These are phyloP conservation scores for Epichloe sylvatica DNA, from an alignment of 2,329 filamentous ascomycete species.

Conservation along the genomic window DNA sequence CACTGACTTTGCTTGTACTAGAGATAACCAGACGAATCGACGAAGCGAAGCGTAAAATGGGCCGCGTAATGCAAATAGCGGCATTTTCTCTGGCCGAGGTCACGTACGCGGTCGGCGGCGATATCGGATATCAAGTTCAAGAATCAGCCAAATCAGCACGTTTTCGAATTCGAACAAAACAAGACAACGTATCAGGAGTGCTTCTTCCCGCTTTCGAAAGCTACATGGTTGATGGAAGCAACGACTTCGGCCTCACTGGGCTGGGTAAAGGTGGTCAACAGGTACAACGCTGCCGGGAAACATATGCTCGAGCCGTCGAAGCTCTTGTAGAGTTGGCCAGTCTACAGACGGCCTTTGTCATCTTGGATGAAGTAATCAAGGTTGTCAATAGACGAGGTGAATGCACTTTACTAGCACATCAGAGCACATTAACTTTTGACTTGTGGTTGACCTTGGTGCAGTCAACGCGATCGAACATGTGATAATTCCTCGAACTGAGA, in stretches of 20 bases:
- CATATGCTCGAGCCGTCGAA: slow-evolving; percentile 89
- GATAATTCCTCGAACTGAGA: slow-evolving; percentile 94
- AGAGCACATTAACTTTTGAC: neutral
- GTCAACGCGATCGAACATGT: slow-evolving; percentile 95
- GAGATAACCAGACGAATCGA: slow-evolving; percentile 96
- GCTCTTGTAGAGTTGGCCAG: slow-evolving; percentile 89
- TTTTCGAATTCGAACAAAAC: slow-evolving; percentile 85
- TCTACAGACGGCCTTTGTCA: slow-evolving; percentile 93
- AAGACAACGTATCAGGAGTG: slow-evolving; percentile 97
- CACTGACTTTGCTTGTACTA: slow-evolving; percentile 18
- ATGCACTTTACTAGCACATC: slow-evolving; percentile 11
- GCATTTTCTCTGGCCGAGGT: slow-evolving; percentile 96
- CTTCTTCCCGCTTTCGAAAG: slow-evolving; percentile 88
- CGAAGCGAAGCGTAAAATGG: slow-evolving; percentile 99
- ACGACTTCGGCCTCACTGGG: slow-evolving; percentile 91
- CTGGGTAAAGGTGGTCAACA: slow-evolving; percentile 95
- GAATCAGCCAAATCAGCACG: slow-evolving; percentile 87
- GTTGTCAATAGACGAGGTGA: slow-evolving; percentile 88
- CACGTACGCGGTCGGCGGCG: slow-evolving; percentile 88
- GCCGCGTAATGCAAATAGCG: slow-evolving; percentile 96
- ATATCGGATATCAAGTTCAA: slow-evolving; percentile 94
- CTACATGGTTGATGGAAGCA: slow-evolving; percentile 75
- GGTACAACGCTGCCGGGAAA: slow-evolving; percentile 87
- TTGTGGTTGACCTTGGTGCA: slow-evolving; percentile 17
- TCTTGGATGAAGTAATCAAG: slow-evolving; percentile 97